Evolutionary conservation across 495 filamentous ascomycete species (phyloP).

Genomic region (Penicillium nucicola): DNA sequence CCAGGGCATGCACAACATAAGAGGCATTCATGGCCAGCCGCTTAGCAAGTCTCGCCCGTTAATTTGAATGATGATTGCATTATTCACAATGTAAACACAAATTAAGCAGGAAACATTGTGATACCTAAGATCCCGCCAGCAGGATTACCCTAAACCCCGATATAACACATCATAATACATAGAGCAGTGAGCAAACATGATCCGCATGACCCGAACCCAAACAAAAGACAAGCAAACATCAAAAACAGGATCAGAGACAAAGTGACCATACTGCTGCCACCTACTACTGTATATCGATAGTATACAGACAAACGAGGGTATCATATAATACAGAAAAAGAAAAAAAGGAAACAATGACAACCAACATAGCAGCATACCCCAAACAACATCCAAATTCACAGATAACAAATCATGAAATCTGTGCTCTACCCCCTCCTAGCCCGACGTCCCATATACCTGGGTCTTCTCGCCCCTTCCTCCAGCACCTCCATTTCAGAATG

Average conservation of each 20-base stretch:
- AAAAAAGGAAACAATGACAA: neutral
- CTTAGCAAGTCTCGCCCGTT: too few species aligned
- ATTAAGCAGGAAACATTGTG: too few species aligned
- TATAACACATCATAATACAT: too few species aligned
- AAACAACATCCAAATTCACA: neutral
- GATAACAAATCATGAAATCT: too few species aligned
- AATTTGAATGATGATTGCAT: too few species aligned
- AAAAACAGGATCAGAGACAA: neutral
- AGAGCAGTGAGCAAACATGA: neutral
- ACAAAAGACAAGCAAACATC: neutral
- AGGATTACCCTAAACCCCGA: neutral
- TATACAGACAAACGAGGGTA: constrained; percentile 4
- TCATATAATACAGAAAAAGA: constrained; percentile 7
- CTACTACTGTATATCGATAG: neutral
- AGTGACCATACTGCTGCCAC: neutral
- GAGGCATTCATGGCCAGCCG: too few species aligned
- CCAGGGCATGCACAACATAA: too few species aligned
- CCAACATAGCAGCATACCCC: neutral
- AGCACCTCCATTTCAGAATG: constrained; percentile 18
- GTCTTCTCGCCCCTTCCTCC: constrained; percentile 24
- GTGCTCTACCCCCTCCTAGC: constrained; percentile 26
- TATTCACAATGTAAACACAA: too few species aligned
- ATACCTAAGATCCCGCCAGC: neutral
- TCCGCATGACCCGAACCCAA: neutral
- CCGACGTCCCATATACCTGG: constrained; percentile 39